Evolutionary conservation across 2,329 filamentous ascomycete genomes (phyloP).

Genomic region (Alternaria consortialis): DNA sequence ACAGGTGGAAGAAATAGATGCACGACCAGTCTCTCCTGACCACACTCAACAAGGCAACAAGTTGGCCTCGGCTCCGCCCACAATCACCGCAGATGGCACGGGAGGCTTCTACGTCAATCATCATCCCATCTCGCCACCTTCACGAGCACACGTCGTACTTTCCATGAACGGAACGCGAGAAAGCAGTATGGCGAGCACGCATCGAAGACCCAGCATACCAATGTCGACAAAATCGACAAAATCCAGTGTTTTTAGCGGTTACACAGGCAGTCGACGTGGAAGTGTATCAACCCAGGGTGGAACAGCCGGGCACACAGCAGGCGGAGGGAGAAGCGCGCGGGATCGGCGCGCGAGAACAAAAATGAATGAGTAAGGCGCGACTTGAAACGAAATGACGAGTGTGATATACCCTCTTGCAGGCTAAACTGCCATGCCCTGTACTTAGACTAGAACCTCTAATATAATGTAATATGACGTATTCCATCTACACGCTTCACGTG

Average conservation of each 20-base stretch:
- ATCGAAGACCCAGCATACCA: constrained; percentile 16
- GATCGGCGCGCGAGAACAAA: constrained; percentile 34
- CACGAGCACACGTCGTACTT: constrained; percentile 17
- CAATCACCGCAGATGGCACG: constrained; percentile 24
- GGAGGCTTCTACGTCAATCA: constrained; percentile 27
- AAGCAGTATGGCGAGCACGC: constrained; percentile 19
- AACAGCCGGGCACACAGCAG: constrained; percentile 9
- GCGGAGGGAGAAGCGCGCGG: constrained; percentile 37
- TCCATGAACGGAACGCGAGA: constrained; percentile 19
- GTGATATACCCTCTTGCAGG: not conserved
- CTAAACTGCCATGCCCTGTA: not conserved
- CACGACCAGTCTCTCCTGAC: constrained; percentile 13
- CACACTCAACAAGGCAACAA: constrained; percentile 7
- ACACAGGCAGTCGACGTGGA: not conserved
- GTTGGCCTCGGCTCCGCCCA: not conserved
- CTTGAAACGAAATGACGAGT: not conserved
- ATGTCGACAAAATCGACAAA: constrained; percentile 6
- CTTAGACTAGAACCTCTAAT: not conserved
- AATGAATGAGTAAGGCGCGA: constrained; percentile 8
- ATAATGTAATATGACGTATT: not conserved
- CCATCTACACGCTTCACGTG: too few relatives aligned
- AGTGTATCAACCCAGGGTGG: constrained; percentile 5
- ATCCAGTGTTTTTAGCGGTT: not conserved
- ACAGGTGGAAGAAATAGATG: not conserved
- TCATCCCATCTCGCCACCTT: constrained; percentile 22